Base-by-base conservation (phyloP, 108 stramenopile genomes). In the Parmales sp. region DNA sequence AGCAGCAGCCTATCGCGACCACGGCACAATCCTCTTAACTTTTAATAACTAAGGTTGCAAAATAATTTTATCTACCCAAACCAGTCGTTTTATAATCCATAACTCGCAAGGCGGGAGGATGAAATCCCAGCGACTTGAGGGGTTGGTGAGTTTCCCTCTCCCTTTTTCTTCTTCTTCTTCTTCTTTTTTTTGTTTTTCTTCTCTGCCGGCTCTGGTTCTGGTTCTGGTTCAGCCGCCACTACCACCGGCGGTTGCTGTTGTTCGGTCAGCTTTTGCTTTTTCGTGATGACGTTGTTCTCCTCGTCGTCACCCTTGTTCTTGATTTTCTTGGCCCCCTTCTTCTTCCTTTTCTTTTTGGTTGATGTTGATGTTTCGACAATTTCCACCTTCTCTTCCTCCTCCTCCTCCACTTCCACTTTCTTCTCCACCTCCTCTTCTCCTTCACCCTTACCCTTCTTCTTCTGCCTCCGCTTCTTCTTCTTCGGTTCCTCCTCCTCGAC, bases 71-170 rank as follows among this genome's bases (percentile, higher is more conserved):
- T n/a, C n/a, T n/a, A n/a, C n/a, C n/a, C n/a, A n/a, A n/a, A n/a
- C n/a, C n/a, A n/a, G n/a, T n/a, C n/a, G n/a, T n/a, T n/a, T 44
- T 16, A 90, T 39, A 90, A 63, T 26, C 90, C 90, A 74, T 91
- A 89, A 8, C 88, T 79, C 39, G 83, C 78, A 25, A 91, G 76
- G 9, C 90, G 82, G 22, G 88, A 84, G 22, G 76, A 51, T 0
- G 88, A 83, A 23, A 91, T 64, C 18, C 86, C 88, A 9, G 78
- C 80, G 0, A 89, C 79, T 26, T 38, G 71, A 34, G 37, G 37
- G n/a, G 69, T 71, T n/a, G n/a, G n/a, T n/a, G n/a, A n/a, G n/a
- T 74, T 78, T 25, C 67, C 73, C 49, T 73, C 79, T 69, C 74
- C 75, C 38, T 78, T 77, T 45, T 73, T 78, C 50, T 78, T 76